Evolutionary conservation across 2,329 filamentous ascomycete genomes (phyloP), one percentile per base, ranked within the genome.

Genomic region (Chaetomium globosum): DNA sequence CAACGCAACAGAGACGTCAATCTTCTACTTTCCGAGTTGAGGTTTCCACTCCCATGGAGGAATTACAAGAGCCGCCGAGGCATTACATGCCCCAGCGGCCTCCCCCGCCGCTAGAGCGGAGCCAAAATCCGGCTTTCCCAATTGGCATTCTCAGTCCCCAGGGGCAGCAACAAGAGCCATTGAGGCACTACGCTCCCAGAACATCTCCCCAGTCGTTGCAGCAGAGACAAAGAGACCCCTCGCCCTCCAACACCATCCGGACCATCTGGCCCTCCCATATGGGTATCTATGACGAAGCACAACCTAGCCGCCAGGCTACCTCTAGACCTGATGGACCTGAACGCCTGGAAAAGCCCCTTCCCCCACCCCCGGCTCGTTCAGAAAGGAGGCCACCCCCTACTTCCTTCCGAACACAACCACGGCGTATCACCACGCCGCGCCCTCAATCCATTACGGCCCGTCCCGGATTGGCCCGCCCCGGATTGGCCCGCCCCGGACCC

Each of bases 271-370:
- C 64, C 3, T 43, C 59, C 1, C 39, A 55, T 2, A 4, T 33
- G 4, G 59, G 51, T 2, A 33, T 63, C 51, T 52, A 59, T 39
- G 30, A 60, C 23, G 16, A 55, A 4, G 6, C 3, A 19, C 28
- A 57, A 7, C 6, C 26, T 30, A 16, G 10, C 10, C 64, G 54
- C 12, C 49, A 49, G 3, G 8, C 28, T 5, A n/a, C n/a, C n/a
- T n/a, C n/a, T n/a, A 54, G 46, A 3, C 16, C 7, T 7, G 21
- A 39, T 9, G 26, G 30, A n/a, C 48, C 58, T 16, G 23, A 13
- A 16, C 39, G 56, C 51, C 49, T 30, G 23, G 58, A 61, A n/a
- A 65, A 65, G 33, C 63, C 63, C 10, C 51, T 65, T 0, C 63
- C 62, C 3, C 9, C 51, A 39, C 49, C 63, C 19, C 53, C 63